phyloP scores from a whole-genome alignment of 2,329 filamentous ascomycete genomes.

The Didymella segeticola region DNA sequence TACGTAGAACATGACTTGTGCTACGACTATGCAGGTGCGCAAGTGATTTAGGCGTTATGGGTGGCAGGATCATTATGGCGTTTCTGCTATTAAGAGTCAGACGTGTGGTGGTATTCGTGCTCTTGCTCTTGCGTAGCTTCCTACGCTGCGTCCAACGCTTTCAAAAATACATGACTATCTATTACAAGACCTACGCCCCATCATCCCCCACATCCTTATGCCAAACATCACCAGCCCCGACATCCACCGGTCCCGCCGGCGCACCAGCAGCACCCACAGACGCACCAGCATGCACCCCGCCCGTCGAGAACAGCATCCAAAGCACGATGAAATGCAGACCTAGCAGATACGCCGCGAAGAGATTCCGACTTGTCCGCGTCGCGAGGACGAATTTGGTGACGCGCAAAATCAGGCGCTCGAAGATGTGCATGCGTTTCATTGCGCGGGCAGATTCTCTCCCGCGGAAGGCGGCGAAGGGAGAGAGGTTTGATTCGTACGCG shows the following conservation, averaged over 20 bases:
- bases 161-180: not conserved
- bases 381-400: conserved; percentile 90
- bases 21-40: too few species aligned
- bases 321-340: conserved; percentile 89
- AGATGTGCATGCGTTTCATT: conserved; percentile 90
- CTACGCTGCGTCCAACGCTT: not conserved
- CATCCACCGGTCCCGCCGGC: conserved; percentile 39
- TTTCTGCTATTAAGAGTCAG: too few species aligned
- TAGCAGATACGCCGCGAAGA: conserved; percentile 92
- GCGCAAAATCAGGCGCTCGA: conserved; percentile 88
- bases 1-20: too few species aligned
- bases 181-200: not conserved
- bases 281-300: conserved; percentile 48
- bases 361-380: conserved; percentile 86
- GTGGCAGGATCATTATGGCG: too few species aligned
- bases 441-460: conserved; percentile 91
- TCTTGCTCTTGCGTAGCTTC: not conserved
- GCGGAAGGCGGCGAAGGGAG: conserved; percentile 92
- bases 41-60: too few species aligned
- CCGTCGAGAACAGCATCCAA: conserved; percentile 83
- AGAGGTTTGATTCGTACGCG: conserved; percentile 94
- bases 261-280: conserved; percentile 34
- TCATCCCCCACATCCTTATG: conserved; percentile 8
- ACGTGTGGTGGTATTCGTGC: not conserved
- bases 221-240: conserved; percentile 22